These are phyloP conservation scores for Geotrichum reessii DNA, from an alignment of 1,139 yeast genomes.

Conservation along the genomic window DNA sequence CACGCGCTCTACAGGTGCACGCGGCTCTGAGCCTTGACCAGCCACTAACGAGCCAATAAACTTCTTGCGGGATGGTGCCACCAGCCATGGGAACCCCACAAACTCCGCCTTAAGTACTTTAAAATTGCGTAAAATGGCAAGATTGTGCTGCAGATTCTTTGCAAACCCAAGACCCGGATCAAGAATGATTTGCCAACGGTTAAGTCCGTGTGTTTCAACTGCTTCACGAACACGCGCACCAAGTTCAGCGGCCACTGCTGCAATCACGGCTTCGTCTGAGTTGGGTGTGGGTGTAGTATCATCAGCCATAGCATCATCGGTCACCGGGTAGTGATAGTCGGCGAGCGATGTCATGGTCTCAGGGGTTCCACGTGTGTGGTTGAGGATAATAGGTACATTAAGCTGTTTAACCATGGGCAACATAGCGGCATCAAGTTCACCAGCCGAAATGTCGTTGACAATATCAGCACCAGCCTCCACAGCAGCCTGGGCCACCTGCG, in stretches of 20 bases:
- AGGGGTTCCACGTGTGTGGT: slow-evolving; percentile 83
- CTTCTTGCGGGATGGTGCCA: slow-evolving; percentile 85
- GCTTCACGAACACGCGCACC: slow-evolving; percentile 54
- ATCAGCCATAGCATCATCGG: slow-evolving; percentile 39
- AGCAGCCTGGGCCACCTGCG: slow-evolving; percentile 65
- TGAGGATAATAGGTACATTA: slow-evolving; percentile 68
- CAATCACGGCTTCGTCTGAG: slow-evolving; percentile 40
- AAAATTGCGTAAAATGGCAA: slow-evolving; percentile 56
- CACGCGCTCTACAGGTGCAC: slow-evolving; percentile 45
- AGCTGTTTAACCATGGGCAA: slow-evolving; percentile 60
- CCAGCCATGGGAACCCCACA: slow-evolving; percentile 53
- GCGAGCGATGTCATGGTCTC: slow-evolving; percentile 62
- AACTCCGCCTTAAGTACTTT: slow-evolving; percentile 30
- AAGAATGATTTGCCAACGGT: slow-evolving; percentile 82
- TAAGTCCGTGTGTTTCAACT: slow-evolving; percentile 50
- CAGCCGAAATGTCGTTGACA: slow-evolving; percentile 87
- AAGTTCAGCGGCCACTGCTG: slow-evolving; percentile 59
- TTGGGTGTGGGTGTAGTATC: slow-evolving; percentile 31
- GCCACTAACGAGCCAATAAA: slow-evolving; percentile 73
- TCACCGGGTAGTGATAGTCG: slow-evolving; percentile 38
- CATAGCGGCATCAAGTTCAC: slow-evolving; percentile 59
- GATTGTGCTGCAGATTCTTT: slow-evolving; percentile 61
- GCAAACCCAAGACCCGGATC: slow-evolving; percentile 98
- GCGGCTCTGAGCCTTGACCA: slow-evolving; percentile 22
- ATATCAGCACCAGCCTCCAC: slow-evolving; percentile 80